phyloP scores from a whole-genome alignment of 2,329 filamentous ascomycete genomes.

The Acephala macrosclerotiorum region DNA sequence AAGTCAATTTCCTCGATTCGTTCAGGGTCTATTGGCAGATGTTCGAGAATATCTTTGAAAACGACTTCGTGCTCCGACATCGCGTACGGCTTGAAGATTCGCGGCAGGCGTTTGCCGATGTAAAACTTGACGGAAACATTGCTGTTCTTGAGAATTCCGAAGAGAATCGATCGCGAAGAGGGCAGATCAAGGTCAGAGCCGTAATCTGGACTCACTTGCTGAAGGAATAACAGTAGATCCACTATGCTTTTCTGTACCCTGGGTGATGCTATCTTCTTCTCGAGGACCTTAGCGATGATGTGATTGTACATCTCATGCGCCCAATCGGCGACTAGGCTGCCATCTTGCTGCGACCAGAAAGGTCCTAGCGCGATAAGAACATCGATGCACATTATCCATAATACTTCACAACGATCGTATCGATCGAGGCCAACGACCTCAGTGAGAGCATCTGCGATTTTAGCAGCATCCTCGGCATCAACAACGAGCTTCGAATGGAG shows the following conservation, averaged over 20 bases:
- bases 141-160: conserved; percentile 73
- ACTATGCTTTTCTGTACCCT: conserved; percentile 72
- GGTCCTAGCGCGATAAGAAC: conserved; percentile 61
- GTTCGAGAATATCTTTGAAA: conserved; percentile 83
- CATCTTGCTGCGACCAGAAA: conserved; percentile 35
- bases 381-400: conserved; percentile 71
- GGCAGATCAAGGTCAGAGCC: conserved; percentile 49
- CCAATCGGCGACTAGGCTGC: conserved; percentile 66
- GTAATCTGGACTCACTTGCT: conserved; percentile 73
- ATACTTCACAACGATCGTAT: conserved; percentile 77
- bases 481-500: conserved; percentile 61
- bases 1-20: conserved; percentile 85
- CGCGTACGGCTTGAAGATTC: conserved; percentile 83
- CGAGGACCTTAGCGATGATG: conserved; percentile 72
- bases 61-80: conserved; percentile 84
- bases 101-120: conserved; percentile 72
- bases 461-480: conserved; percentile 53
- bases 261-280: conserved; percentile 73
- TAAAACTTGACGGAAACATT: conserved; percentile 77
- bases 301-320: conserved; percentile 82
- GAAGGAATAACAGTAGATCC: conserved; percentile 72
- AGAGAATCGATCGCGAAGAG: conserved; percentile 72
- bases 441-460: conserved; percentile 59
- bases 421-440: conserved; percentile 61
- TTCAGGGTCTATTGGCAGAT: conserved; percentile 75